Percentiles rank a stretch among this genome's conserved stretches.
phyloP scores from a whole-genome alignment of 129 eudicot genomes.

The Cynara cardunculus region DNA sequence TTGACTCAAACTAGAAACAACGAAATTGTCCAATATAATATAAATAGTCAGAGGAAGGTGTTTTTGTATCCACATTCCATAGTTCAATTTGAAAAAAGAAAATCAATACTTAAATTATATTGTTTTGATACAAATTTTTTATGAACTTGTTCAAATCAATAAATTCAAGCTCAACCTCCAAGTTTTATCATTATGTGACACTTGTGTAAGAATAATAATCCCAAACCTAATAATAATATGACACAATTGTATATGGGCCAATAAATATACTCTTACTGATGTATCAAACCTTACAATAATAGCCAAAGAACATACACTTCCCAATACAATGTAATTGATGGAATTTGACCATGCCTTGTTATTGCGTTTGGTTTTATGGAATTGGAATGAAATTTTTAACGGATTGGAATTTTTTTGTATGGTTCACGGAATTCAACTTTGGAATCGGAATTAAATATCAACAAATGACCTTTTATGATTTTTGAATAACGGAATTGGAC shows the following conservation, averaged over 20 bases:
- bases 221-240: background rate
- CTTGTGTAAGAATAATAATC: background rate
- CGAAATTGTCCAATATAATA: background rate
- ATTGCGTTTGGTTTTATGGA: no score
- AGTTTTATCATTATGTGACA: background rate
- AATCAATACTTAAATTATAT: background rate
- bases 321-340: no score
- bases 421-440: no score
- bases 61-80: background rate
- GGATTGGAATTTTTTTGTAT: no score
- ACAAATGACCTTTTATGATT: no score
- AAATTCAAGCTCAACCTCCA: background rate
- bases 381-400: no score
- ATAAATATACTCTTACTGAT: background rate
- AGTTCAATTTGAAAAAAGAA: background rate
- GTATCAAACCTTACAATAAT: background rate
- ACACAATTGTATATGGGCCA: background rate
- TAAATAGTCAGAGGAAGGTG: background rate
- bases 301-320: background rate
- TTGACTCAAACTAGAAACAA: background rate
- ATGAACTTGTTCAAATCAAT: background rate
- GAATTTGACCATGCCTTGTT: no score
- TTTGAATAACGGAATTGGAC: no score
- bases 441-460: no score
- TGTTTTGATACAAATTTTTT: background rate